phyloP scores from a whole-genome alignment of 768 basidiomycete genomes.

The Trametes sanguinea region DNA sequence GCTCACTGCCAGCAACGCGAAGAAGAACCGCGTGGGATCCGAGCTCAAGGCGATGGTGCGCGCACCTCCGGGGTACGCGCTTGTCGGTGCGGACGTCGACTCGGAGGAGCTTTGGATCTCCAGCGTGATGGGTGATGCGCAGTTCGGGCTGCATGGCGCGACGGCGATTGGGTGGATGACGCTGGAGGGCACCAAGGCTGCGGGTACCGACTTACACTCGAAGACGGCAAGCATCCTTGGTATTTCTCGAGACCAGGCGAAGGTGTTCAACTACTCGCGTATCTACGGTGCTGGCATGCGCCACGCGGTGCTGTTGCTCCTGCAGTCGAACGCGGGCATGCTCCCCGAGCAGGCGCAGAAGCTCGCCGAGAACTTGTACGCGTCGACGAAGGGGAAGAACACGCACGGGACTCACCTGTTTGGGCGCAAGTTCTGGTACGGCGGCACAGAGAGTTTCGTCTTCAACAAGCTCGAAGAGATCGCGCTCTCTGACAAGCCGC shows the following conservation, averaged over 20 bases:
- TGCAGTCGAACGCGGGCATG: slow-evolving; percentile 84
- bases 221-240: slow-evolving; percentile 93
- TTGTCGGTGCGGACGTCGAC: slow-evolving; percentile 98
- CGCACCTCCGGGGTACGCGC: slow-evolving; percentile 88
- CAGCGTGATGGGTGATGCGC: slow-evolving; percentile 96
- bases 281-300: slow-evolving; percentile 99
- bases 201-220: slow-evolving; percentile 94
- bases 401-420: slow-evolving; percentile 76
- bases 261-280: slow-evolving; percentile 98
- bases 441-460: slow-evolving; percentile 92
- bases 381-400: slow-evolving; percentile 91
- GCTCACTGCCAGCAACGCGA: slow-evolving; percentile 98
- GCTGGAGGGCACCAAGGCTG: slow-evolving; percentile 92
- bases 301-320: slow-evolving; percentile 84
- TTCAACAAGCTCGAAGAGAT: slow-evolving; percentile 99
- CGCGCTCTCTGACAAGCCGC: slow-evolving; percentile 81
- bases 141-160: slow-evolving; percentile 95
- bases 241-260: slow-evolving; percentile 92
- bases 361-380: slow-evolving; percentile 83
- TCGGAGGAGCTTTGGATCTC: slow-evolving; percentile 99
- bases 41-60: slow-evolving; percentile 98
- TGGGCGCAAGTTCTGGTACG: slow-evolving; percentile 90
- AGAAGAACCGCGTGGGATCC: slow-evolving; percentile 96
- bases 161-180: slow-evolving; percentile 99
- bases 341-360: slow-evolving; percentile 74